Base-by-base conservation (phyloP, 768 basidiomycete genomes). In the Termitomyces sp. region DNA sequence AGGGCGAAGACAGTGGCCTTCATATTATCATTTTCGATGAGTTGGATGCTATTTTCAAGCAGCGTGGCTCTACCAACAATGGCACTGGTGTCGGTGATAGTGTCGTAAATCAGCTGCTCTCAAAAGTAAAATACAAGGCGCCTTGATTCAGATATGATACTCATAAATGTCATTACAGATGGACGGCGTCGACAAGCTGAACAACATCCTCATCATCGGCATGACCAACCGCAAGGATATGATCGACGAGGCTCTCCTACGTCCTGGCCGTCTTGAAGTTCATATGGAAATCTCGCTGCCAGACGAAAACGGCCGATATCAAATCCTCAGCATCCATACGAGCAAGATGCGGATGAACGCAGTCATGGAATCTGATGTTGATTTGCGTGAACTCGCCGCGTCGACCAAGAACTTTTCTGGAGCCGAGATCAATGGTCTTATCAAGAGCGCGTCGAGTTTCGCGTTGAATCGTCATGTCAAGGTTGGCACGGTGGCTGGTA, bases 21-120 rank as follows among this genome's bases (percentile, higher is more conserved):
- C 97, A 99, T 67, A 98, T 99, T 75, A 98, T 99, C 75, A 99
- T 99, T 60, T 99, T 99, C 67, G 97, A 99, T 70, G 97, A 99
- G 73, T 72, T 99, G 64, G 97, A 99, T 67, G 97, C 97, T 16
- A 92, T 99, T 62, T 98, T 94, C 80, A 99, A 98, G 70, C 97
- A 98, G 66, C 89, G 97, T 82, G 97, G 97, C 5, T 92, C 92
- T 8, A 91, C 88, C 1, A 88, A 85, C 65, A 86, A 78, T 57
- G 93, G 95, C 2, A 98, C 97, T 9, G 97, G 97, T 46, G 97
- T 99, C 5, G 96, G 94, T n/a, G 97, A 99, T 71, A 98, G 88
- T 20, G 92, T 98, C 20, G 97, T 99, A 71, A 99, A 98, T 72
- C 97, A 99, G 74, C 82, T 99, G 48, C 79, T 99, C 16, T 96